Percentiles rank a stretch among this genome's conserved stretches.
These are phyloP conservation scores for Lasiodiplodia citricola DNA, from an alignment of 2,329 filamentous ascomycete genomes.

Conservation along the genomic window DNA sequence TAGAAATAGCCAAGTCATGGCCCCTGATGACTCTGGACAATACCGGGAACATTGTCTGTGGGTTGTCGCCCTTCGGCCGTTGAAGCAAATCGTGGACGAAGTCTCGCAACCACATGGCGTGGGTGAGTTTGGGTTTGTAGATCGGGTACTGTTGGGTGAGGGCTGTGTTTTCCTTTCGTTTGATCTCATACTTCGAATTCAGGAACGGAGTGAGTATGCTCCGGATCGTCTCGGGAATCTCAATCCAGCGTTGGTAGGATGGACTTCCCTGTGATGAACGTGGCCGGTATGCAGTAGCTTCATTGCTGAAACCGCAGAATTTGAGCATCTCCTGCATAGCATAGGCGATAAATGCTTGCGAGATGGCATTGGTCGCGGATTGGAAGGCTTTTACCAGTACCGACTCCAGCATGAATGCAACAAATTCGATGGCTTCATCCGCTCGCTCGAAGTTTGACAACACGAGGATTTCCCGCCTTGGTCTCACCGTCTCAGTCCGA, in stretches of 20 bases:
- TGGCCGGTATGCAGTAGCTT: constrained; percentile 53
- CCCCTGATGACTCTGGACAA: constrained; percentile 81
- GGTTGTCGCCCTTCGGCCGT: constrained; percentile 75
- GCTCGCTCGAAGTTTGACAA: constrained; percentile 82
- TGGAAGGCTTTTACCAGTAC: constrained; percentile 90
- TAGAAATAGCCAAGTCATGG: constrained; percentile 83
- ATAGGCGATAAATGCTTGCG: constrained; percentile 91
- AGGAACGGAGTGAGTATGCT: constrained; percentile 89
- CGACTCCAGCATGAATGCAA: constrained; percentile 82
- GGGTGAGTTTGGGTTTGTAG: constrained; percentile 70
- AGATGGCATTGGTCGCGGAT: constrained; percentile 82
- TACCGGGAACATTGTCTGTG: constrained; percentile 78
- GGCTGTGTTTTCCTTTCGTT: constrained; percentile 52
- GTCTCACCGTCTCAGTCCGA: constrained; percentile 77
- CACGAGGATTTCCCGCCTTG: constrained; percentile 83
- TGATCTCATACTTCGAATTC: constrained; percentile 72
- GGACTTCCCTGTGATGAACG: constrained; percentile 62
- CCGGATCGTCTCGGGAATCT: constrained; percentile 76
- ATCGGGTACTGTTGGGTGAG: constrained; percentile 69
- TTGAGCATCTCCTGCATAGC: constrained; percentile 91
- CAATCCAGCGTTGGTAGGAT: constrained; percentile 75
- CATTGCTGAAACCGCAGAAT: constrained; percentile 73
- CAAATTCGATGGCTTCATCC: constrained; percentile 83
- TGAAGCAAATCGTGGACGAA: constrained; percentile 84
- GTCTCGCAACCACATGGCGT: constrained; percentile 79